Conservation (phyloP, 148 eudicot genomes). For the Diospyros lotus region DNA sequence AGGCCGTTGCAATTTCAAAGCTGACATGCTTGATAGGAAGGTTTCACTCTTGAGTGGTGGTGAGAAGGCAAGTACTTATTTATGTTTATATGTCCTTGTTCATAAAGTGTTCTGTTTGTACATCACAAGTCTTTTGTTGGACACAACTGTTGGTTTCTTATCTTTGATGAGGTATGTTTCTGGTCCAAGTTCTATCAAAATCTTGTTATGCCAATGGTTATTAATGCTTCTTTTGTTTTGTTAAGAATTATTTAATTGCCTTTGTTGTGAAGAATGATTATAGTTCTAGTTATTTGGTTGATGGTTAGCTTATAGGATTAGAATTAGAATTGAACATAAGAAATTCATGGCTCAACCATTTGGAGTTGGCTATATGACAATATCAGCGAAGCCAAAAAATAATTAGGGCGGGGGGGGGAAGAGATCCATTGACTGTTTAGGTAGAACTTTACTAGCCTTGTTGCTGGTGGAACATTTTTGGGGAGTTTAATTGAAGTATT, state of each 20-base stretch:
- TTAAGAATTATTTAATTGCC: neutral
- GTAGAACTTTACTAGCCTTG: no score
- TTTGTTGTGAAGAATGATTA: neutral
- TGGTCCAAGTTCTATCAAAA: neutral
- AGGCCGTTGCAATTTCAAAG: slow-evolving; percentile 88
- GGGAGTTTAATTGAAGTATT: neutral
- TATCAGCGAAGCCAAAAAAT: neutral
- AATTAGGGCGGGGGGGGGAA: neutral
- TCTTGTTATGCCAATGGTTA: neutral
- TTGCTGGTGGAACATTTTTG: neutral
- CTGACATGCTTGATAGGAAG: slow-evolving; percentile 96
- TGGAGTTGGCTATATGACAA: neutral
- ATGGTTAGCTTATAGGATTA: neutral
- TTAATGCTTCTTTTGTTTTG: neutral
- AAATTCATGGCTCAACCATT: neutral
- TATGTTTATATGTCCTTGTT: neutral
- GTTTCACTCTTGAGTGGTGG: slow-evolving; percentile 94
- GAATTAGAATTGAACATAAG: neutral
- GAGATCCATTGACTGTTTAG: no score
- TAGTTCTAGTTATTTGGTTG: neutral
- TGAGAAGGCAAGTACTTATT: slow-evolving; percentile 58
- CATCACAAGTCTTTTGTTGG: neutral
- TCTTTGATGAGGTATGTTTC: no score
- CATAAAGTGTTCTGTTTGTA: neutral
- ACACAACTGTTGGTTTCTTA: neutral